These are phyloP conservation scores for Grigorovia transvaalensis DNA, from an alignment of 805 yeast genomes.

Conservation along the genomic window DNA sequence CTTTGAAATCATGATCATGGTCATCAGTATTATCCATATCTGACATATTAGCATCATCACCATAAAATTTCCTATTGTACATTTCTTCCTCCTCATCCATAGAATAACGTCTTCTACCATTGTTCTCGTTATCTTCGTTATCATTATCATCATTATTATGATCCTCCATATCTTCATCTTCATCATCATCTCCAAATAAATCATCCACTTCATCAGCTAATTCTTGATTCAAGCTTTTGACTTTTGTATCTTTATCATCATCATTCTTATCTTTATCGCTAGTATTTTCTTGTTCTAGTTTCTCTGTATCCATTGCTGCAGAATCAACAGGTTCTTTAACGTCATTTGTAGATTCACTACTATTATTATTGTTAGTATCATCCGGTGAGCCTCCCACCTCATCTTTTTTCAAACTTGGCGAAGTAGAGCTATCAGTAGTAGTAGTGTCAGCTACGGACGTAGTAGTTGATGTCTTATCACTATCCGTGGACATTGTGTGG, in stretches of 20 bases:
- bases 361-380: background rate
- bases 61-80: constrained; percentile 28
- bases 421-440: too few relatives aligned
- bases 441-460: too few relatives aligned
- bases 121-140: constrained; percentile 10
- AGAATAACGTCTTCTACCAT: constrained; percentile 18
- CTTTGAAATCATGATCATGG: constrained; percentile 16
- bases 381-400: background rate
- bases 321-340: background rate
- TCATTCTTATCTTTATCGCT: background rate
- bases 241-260: background rate
- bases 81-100: constrained; percentile 31
- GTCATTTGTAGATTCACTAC: background rate
- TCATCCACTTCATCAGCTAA: constrained; percentile 26
- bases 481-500: too few relatives aligned
- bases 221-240: constrained; percentile 1
- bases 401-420: background rate
- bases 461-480: too few relatives aligned
- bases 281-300: background rate
- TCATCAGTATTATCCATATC: constrained; percentile 27
- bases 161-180: constrained; percentile 7
- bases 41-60: constrained; percentile 22
- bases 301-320: too few relatives aligned
- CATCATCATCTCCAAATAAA: constrained; percentile 32
- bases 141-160: constrained; percentile 24